Base-by-base conservation (phyloP, 2,329 filamentous ascomycete genomes). In the Alternaria sp. region DNA sequence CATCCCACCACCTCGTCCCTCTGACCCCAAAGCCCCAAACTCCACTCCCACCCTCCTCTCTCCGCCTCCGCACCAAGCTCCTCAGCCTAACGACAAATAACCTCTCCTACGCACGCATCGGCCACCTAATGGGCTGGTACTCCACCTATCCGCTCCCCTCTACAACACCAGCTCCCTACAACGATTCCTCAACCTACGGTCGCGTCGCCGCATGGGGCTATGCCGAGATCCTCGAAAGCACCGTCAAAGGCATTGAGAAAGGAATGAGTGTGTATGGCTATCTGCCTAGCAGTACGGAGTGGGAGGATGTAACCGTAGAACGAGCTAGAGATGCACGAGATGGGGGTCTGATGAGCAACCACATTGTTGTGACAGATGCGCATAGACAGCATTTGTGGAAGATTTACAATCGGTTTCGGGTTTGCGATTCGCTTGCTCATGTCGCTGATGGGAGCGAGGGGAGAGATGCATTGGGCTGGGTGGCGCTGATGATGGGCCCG, bases 191-290 rank as follows among this genome's bases (percentile, higher is more conserved):
- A 2, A 64, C 67, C n/a, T 83, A 81, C 72, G 81, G 80, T 4
- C 80, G 82, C 57, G 79, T 80, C 11, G 78, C 80, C 39, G 79
- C 77, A n/a, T 84, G 82, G 81, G 82, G 82, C 0, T 82, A 80
- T 53, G 81, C 76, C 7, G 69, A 75, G 24, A 76, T 83, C 4
- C 42, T 80, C 5, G 78, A 80, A 4, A 80, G 76, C n/a, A 82
- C 72, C 0, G 68, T 80, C 5, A 49, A 71, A 2, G 67, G 61
- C 5, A 65, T 83, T 2, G 44, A 68, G 0, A 44, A 56, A 2
- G 81, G 78, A 5, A 72, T 73, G 0, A 63, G 76, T 2, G 57
- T 84, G 0, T 82, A 62, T 36, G 82, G 82, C 0, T 82, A 77
- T 65, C 78, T 81, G 65, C 80, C 82, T 0, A 79, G 80, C 4